Evolutionary conservation across 257 asterid species (phyloP), one percentile per base, ranked within the genome.

Genomic region (Asclepias syriaca): DNA sequence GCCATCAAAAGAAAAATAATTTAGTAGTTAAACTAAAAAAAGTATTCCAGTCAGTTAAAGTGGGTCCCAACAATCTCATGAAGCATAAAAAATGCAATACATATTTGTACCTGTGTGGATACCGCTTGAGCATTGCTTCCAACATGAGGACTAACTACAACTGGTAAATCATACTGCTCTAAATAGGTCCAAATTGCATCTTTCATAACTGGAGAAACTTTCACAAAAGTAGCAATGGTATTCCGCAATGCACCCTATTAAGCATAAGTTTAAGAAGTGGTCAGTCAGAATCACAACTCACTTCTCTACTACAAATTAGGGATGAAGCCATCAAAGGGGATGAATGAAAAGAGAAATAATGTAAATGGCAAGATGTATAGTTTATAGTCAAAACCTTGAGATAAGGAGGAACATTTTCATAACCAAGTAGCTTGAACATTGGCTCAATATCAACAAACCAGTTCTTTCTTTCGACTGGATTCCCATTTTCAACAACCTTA

Each of bases 381-480:
- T 32, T 27, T 14, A 45, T n/a, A 22, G 18, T 15, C 66, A 54
- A 72, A 77, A 87, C 99, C 99, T 95, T 95, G 74, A 95, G 96
- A 86, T 90, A 95, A 67, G 99, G 96, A 78, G 98, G 99, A 80
- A 95, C 96, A 70, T 92, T 95, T 85, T 95, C 99, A 75, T 87
- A 95, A 76, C 98, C 81, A 69, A 92, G 98, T 75, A 95, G 96
- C 84, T 95, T 95, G 88, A 95, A 95, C 81, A 95, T 80, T 71
- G 98, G 98, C 84, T 95, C 96, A 53, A 90, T 95, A 77, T 95
- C 97, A 43, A 94, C 84, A 82, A 95, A 92, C 99, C 99, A 95
- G 79, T 87, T 90, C 88, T 86, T 95, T 81, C 93, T 79, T 76
- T 92, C 97, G 70, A 72, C 27, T 61, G 96, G 91, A 78, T 82